These are phyloP conservation scores for Metarhizium album DNA, from an alignment of 2,329 filamentous ascomycete species.

Conservation along the genomic window DNA sequence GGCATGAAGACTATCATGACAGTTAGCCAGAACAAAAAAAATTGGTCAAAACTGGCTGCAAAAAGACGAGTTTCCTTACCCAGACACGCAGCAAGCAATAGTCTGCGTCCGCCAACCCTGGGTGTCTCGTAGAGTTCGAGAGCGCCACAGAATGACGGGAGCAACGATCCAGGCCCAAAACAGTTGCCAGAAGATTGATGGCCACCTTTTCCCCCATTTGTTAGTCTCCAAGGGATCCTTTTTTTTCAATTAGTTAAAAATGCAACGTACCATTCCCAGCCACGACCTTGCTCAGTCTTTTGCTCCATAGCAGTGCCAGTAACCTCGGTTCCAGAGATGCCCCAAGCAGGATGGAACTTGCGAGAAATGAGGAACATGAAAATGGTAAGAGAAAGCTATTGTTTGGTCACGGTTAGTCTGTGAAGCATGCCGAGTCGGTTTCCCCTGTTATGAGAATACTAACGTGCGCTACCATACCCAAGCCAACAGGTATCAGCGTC, in stretches of 20 bases:
- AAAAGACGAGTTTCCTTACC: slow-evolving; percentile 19
- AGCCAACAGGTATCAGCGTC: slow-evolving; percentile 37
- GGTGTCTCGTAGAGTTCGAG: slow-evolving; percentile 50
- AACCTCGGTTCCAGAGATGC: slow-evolving; percentile 51
- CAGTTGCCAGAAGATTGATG: slow-evolving; percentile 53
- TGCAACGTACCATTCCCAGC: slow-evolving; percentile 51
- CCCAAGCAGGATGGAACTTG: slow-evolving; percentile 53
- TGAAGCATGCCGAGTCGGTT: neutral
- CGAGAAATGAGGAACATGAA: slow-evolving; percentile 53
- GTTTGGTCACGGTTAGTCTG: neutral
- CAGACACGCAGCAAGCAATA: slow-evolving; percentile 36
- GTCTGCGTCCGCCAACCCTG: slow-evolving; percentile 58
- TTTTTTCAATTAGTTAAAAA: neutral
- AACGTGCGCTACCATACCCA: slow-evolving; percentile 48
- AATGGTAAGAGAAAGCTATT: slow-evolving; percentile 45
- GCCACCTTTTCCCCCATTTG: slow-evolving; percentile 34
- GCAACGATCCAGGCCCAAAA: slow-evolving; percentile 53
- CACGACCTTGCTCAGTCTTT: slow-evolving; percentile 33
- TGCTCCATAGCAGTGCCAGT: slow-evolving; percentile 41
- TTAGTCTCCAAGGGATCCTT: neutral
- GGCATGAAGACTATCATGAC: slow-evolving; percentile 41
- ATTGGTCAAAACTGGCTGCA: neutral
- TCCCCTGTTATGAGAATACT: slow-evolving; percentile 5
- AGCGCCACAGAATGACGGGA: slow-evolving; percentile 50
- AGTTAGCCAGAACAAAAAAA: neutral